Percentiles rank a stretch among this genome's conserved stretches.
phyloP scores from a whole-genome alignment of 306 rosid species.

The Pyrus pyrifolia region DNA sequence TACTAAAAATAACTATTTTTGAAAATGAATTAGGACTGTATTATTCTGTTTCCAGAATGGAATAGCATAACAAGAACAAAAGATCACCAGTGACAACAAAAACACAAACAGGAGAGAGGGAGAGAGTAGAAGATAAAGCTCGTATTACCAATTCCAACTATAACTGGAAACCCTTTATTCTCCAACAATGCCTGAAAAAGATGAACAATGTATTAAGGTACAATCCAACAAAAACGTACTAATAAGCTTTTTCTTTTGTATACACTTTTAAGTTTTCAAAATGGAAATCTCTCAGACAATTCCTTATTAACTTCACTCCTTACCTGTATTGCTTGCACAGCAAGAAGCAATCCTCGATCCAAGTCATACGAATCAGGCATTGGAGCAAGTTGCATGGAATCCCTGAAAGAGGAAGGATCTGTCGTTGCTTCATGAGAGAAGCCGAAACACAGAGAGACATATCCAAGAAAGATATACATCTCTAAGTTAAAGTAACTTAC shows the following conservation, averaged over 20 bases:
- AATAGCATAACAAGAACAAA: neutral
- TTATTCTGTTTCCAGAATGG: neutral
- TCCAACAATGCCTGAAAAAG: slow-evolving; percentile 88
- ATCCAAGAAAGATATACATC: slow-evolving; percentile 19
- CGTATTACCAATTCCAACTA: slow-evolving; percentile 92
- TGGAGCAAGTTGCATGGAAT: slow-evolving; percentile 75
- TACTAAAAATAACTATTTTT: neutral
- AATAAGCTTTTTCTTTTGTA: neutral
- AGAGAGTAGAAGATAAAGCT: slow-evolving; percentile 12
- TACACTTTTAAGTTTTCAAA: slow-evolving; percentile 10
- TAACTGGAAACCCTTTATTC: slow-evolving; percentile 87
- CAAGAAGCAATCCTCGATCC: slow-evolving; percentile 96
- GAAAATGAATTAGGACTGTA: neutral
- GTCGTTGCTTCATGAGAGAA: slow-evolving; percentile 99
- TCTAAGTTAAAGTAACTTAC: slow-evolving; percentile 50
- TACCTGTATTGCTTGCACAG: slow-evolving; percentile 98
- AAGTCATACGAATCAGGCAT: slow-evolving; percentile 96
- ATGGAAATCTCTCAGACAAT: slow-evolving; percentile 20
- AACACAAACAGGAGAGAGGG: slow-evolving; percentile 10
- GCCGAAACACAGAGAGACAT: slow-evolving; percentile 27
- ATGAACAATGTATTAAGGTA: slow-evolving; percentile 13
- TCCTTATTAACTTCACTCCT: slow-evolving; percentile 23
- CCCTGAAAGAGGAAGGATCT: slow-evolving; percentile 99
- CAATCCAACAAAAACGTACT: slow-evolving; percentile 9
- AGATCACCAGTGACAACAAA: neutral